Evolutionary conservation across 179 eudicot species (phyloP), one percentile per base, ranked within the genome.

Genomic region (Carnegiea gigantea): DNA sequence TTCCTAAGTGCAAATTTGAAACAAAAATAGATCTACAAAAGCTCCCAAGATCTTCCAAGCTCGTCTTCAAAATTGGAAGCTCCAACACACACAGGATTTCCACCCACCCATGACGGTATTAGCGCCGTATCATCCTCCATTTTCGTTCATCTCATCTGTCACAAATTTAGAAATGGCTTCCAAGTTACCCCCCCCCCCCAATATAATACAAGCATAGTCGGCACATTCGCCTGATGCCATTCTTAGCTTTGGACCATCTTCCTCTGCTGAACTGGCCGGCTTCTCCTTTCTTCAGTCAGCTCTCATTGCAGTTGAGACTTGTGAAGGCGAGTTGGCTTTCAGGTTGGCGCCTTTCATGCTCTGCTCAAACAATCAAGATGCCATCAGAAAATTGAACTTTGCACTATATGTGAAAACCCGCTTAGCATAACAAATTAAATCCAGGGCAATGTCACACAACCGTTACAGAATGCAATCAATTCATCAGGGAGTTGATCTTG

Each of bases 41-140:
- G 44, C 73, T 70, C 17, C 24, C 33, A 26, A 65, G 3, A 12
- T 6, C 17, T 26, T 67, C 38, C 38, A 13, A 67, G 71, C 68
- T 28, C n/a, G 0, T 70, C 73, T 30, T 70, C 73, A 70, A 70
- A 70, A 70, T 18, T 17, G 73, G 73, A 70, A 70, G 73, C 21
- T 30, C 17, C 71, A 67, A 26, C 38, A 67, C 2, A 33, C 23
- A 20, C 71, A 24, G 18, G 26, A 67, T 28, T 28, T 28, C 28
- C 26, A 33, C 44, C 73, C 9, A 5, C 44, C 44, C 44, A 70
- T 33, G 44, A 70, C 13, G 17, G 30, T 70, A 30, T 70, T 70
- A 33, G 44, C 44, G 8, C 73, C 44, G 73, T 70, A 33, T 33
- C 73, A 70, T 70, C 73, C 73, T 70, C 13, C 44, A 33, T 70